Percentiles rank a stretch among this genome's conserved stretches.
Conservation (phyloP, 768 basidiomycete species). For the Piloderma croceum region DNA sequence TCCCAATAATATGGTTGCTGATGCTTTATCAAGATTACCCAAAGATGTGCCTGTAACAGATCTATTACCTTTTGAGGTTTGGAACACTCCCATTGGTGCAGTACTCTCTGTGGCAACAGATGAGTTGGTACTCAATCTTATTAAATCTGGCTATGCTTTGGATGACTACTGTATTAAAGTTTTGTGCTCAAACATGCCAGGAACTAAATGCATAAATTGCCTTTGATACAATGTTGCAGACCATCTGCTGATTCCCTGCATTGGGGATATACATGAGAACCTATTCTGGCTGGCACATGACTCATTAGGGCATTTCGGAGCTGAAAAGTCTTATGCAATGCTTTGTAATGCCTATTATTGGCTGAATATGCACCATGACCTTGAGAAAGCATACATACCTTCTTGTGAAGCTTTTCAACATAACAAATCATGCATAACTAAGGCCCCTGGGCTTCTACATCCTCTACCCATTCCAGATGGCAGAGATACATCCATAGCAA, state of each 20-base stretch:
- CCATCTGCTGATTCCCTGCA: conserved; percentile 12
- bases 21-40: conserved; percentile 34
- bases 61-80: no score
- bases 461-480: conserved; percentile 13
- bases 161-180: no score
- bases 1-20: conserved; percentile 31
- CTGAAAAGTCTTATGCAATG: conserved; percentile 3
- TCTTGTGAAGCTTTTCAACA: conserved; percentile 11
- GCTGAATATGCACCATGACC: conserved; percentile 26
- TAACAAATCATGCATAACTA: conserved; percentile 8
- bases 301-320: conserved; percentile 10
- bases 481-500: conserved; percentile 4
- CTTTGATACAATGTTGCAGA: conserved; percentile 22
- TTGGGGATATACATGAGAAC: no score
- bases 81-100: no score
- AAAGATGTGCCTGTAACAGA: no score
- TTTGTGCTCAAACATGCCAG: no score
- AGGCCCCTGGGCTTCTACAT: conserved; percentile 8
- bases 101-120: no score
- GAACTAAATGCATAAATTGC: no score
- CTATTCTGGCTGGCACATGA: conserved; percentile 4
- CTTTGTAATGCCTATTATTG: conserved; percentile 23
- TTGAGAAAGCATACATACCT: conserved; percentile 25
- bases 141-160: no score
- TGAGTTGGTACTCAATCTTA: no score